Percentiles rank a stretch among this genome's conserved stretches.
phyloP scores from a whole-genome alignment of 257 asterid genomes.

The Solanum neorickii region DNA sequence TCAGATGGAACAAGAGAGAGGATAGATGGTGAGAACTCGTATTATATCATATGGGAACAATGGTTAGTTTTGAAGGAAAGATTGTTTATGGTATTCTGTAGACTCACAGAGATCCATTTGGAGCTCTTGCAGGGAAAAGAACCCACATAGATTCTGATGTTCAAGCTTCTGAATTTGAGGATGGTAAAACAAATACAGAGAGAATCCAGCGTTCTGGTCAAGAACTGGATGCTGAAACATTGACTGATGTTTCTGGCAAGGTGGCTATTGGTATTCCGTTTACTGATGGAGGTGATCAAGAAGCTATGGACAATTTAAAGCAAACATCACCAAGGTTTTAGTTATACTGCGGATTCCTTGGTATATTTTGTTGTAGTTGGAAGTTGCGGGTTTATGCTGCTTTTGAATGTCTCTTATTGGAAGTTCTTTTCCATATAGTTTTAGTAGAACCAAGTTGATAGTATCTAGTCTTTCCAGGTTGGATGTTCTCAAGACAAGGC shows the following conservation, averaged over 20 bases:
- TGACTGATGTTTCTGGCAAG: conserved; percentile 20
- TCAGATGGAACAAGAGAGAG: conserved; percentile 13
- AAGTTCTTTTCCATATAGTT: conserved; percentile 2
- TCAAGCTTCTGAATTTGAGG: conserved; percentile 19
- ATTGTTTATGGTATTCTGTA: neutral
- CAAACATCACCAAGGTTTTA: conserved; percentile 44
- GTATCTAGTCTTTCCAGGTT: conserved; percentile 50
- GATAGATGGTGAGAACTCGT: conserved; percentile 39
- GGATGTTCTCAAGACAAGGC: conserved; percentile 30
- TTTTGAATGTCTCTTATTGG: neutral
- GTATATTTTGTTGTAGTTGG: neutral
- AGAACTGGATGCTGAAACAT: conserved; percentile 15
- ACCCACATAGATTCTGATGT: conserved; percentile 12
- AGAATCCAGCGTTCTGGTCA: conserved; percentile 15
- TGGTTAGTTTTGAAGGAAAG: conserved; percentile 3
- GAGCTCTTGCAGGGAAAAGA: conserved; percentile 56
- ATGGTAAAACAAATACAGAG: conserved; percentile 18
- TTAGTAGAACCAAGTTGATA: conserved; percentile 14
- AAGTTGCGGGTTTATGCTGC: neutral
- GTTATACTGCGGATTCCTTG: conserved; percentile 5
- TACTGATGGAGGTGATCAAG: conserved; percentile 15
- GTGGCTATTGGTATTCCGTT: conserved; percentile 11
- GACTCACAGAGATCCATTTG: conserved; percentile 9
- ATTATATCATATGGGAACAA: conserved; percentile 5
- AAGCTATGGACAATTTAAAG: conserved; percentile 15